Percentiles rank a stretch among this genome's conserved stretches.
phyloP scores from a whole-genome alignment of 257 asterid genomes.

The Gardenia jasminoides region DNA sequence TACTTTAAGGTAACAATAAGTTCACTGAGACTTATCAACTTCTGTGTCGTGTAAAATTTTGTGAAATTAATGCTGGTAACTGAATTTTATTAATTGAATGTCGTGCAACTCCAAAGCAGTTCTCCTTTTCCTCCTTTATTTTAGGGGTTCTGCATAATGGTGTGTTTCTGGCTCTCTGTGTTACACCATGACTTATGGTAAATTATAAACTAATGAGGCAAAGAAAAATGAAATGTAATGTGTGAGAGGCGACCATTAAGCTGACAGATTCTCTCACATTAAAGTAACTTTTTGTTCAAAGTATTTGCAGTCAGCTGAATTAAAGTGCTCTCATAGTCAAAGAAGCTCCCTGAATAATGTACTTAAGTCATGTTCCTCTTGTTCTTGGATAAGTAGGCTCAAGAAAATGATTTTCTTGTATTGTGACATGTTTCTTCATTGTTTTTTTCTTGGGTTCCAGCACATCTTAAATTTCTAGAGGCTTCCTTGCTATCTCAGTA shows the following conservation, averaged over 20 bases:
- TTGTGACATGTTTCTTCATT: too few relatives aligned
- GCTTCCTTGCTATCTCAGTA: neutral
- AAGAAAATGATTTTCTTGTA: neutral
- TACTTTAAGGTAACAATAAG: slow-evolving; percentile 64
- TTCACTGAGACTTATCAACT: slow-evolving; percentile 1
- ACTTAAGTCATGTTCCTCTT: neutral
- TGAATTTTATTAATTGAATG: neutral
- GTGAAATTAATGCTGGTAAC: neutral
- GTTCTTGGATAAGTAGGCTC: neutral
- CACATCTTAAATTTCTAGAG: neutral
- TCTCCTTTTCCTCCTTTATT: neutral
- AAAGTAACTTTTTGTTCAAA: neutral
- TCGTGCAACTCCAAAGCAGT: neutral
- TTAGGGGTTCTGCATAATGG: neutral
- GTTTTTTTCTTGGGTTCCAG: too few relatives aligned
- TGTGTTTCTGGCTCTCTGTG: neutral
- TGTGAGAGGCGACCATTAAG: neutral
- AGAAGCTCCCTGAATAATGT: neutral
- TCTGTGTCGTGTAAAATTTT: neutral
- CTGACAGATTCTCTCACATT: neutral
- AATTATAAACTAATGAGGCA: too few relatives aligned
- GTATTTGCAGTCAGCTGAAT: neutral
- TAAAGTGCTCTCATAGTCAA: neutral
- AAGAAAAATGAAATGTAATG: neutral
- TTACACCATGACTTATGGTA: neutral